phyloP scores from a whole-genome alignment of 495 filamentous ascomycete species.

The Acidomyces sp. region DNA sequence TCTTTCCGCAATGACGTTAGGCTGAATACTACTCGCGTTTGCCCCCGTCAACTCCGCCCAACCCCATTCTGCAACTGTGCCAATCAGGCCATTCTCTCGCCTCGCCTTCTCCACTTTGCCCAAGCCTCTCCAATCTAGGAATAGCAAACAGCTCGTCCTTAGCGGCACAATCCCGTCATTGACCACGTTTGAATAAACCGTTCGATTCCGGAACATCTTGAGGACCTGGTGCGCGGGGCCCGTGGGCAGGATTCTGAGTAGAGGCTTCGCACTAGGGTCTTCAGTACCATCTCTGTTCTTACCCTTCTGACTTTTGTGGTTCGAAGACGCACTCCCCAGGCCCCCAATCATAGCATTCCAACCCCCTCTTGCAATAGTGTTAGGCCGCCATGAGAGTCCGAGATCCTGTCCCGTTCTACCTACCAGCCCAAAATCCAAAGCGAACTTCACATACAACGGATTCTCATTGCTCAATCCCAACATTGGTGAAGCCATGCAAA shows the following conservation, averaged over 20 bases:
- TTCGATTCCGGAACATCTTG: constrained; percentile 77
- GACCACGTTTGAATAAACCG: constrained; percentile 92
- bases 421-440: constrained; percentile 88
- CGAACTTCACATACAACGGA: constrained; percentile 91
- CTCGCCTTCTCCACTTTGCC: constrained; percentile 89
- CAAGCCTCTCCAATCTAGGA: constrained; percentile 90
- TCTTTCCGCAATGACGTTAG: constrained; percentile 22
- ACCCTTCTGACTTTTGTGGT: constrained; percentile 46
- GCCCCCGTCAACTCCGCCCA: constrained; percentile 88
- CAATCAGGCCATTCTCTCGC: constrained; percentile 79
- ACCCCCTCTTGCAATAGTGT: constrained; percentile 66
- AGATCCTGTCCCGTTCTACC: constrained; percentile 90
- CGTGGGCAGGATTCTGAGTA: constrained; percentile 80
- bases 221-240: constrained; percentile 83
- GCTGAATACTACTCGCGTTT: constrained; percentile 45
- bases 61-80: constrained; percentile 83
- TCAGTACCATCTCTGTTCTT: too few relatives aligned
- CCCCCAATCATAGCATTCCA: constrained; percentile 79
- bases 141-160: constrained; percentile 88
- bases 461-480: constrained; percentile 95
- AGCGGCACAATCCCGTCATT: constrained; percentile 97
- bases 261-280: constrained; percentile 71
- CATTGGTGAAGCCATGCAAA: constrained; percentile 80
- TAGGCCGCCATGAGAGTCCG: constrained; percentile 84
- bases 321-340: constrained; percentile 51